These are phyloP conservation scores for Hibiscus trionum DNA, from an alignment of 345 rosid genomes.

Conservation along the genomic window DNA sequence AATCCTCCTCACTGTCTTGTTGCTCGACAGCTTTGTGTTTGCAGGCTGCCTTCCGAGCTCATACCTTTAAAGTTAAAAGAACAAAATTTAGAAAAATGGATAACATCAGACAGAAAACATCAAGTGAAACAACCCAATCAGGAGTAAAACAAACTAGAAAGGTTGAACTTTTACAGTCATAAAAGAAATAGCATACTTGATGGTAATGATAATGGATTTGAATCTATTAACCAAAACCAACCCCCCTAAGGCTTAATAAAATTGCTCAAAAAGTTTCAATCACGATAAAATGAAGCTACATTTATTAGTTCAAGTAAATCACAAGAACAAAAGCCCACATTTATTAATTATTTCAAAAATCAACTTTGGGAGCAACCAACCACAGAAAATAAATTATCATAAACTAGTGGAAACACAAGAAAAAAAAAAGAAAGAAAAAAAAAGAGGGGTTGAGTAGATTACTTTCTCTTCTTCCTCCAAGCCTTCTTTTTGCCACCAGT, in stretches of 20 bases:
- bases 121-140: neutral
- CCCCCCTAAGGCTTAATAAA: neutral
- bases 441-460: neutral
- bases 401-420: neutral
- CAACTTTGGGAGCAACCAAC: neutral
- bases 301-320: neutral
- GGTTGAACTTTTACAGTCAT: neutral
- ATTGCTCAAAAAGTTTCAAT: constrained; percentile 4
- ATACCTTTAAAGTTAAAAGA: constrained; percentile 33
- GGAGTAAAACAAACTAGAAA: neutral
- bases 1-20: constrained; percentile 80
- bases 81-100: neutral
- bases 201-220: neutral
- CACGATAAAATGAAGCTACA: neutral
- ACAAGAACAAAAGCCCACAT: neutral
- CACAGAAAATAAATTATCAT: too few relatives aligned
- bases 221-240: neutral
- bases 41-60: constrained; percentile 89
- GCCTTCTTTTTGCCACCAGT: constrained; percentile 89
- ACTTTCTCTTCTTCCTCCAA: constrained; percentile 96
- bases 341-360: neutral
- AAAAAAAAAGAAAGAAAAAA: neutral
- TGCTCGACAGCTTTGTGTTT: constrained; percentile 71
- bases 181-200: neutral
- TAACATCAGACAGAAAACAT: neutral